Evolutionary conservation across 495 filamentous ascomycete genomes (phyloP), one percentile per base, ranked within the genome.

Genomic region (Xylaria palmicola): DNA sequence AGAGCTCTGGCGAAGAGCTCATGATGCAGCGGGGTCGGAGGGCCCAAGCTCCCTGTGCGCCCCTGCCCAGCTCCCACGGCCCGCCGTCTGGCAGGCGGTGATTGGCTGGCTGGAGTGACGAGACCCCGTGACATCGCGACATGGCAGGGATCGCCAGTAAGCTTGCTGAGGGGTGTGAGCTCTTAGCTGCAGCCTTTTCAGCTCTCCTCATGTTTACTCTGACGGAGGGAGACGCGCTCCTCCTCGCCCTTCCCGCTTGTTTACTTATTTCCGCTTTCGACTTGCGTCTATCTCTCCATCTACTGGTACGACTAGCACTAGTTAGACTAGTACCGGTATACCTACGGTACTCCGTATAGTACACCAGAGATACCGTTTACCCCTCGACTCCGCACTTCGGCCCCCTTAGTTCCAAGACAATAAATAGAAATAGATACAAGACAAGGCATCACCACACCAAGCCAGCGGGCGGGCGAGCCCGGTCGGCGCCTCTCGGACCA

Each of bases 101-200:
- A 61, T 61, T 61, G 59, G 59, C 15, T 10, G 20, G 39, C 24
- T 27, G 41, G 8, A 27, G 19, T 37, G 59, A 44, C 37, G 24
- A 47, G 50, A 61, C 49, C 59, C 50, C 59, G 59, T 61, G 59
- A 61, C 50, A 55, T 53, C 59, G 59, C 59, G 59, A 61, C 41
- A 55, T 30, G 22, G 50, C 59, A 55, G 8, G 59, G 59, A 30
- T 61, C 8, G 20, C 30, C 20, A n/a, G 22, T 39, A 54, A 44
- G 55, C 53, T 44, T 41, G 43, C 6, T 13, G 57, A 44, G 37
- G 57, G 57, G 41, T 39, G 30, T 20, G 29, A 36, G 50, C 29
- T 29, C 12, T 22, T 55, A 55, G 58, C 58, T 61, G 59, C 59
- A 55, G 49, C 59, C 34, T 51, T 47, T 55, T 61, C 59, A 54